These are phyloP conservation scores for Coemansia sp. DNA, from an alignment of 192 early-diverging fungal species.

Conservation along the genomic window DNA sequence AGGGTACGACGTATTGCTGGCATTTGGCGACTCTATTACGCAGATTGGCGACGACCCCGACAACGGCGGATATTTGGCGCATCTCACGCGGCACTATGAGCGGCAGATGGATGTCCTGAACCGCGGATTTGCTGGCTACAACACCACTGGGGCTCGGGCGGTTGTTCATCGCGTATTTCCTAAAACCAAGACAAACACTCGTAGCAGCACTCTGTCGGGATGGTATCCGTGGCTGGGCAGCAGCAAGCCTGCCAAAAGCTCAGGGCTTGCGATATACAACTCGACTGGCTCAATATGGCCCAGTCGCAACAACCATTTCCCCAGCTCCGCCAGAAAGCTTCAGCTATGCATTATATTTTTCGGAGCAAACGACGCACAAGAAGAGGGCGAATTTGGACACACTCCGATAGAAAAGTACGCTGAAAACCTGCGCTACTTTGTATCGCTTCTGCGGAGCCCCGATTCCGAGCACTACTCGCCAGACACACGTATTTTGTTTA, in stretches of 20 bases:
- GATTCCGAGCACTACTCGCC: conserved; percentile 60
- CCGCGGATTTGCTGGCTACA: conserved; percentile 78
- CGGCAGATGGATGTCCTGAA: conserved; percentile 74
- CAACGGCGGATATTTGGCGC: conserved; percentile 54
- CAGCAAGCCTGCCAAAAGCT: background rate
- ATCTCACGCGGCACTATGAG: conserved; percentile 59
- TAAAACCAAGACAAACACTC: conserved; percentile 2
- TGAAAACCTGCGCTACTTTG: conserved; percentile 59
- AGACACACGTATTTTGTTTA: conserved; percentile 60
- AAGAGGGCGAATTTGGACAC: conserved; percentile 51
- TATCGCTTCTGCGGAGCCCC: conserved; percentile 57
- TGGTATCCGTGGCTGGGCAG: background rate
- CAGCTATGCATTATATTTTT: conserved; percentile 58
- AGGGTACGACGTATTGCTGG: conserved; percentile 22
- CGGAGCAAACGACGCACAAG: conserved; percentile 75
- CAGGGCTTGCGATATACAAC: background rate
- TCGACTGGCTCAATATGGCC: conserved; percentile 1
- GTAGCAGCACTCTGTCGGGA: too few relatives aligned
- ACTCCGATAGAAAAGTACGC: conserved; percentile 60
- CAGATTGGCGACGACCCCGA: conserved; percentile 25
- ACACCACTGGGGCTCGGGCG: conserved; percentile 60
- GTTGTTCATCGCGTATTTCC: conserved; percentile 61
- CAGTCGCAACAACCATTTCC: background rate
- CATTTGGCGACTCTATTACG: conserved; percentile 39
- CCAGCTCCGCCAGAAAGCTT: background rate